Conservation (phyloP, 441 rosid genomes). For the Manihot esculenta region DNA sequence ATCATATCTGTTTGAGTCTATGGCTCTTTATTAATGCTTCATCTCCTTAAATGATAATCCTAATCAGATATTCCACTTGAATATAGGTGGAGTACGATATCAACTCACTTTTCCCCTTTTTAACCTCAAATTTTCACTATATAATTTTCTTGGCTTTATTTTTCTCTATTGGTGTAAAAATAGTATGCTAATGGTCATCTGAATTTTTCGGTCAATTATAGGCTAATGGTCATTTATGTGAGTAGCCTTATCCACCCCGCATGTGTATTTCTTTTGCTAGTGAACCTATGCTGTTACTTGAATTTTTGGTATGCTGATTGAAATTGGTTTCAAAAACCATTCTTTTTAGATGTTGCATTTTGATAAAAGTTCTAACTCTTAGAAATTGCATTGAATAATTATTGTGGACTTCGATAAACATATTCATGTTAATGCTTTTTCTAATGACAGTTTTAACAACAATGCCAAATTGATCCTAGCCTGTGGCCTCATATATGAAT, state of each 20-base stretch:
- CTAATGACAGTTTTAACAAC: too few species aligned
- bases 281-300: slow-evolving; percentile 2
- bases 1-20: neutral
- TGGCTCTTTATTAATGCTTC: neutral
- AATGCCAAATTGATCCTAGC: neutral
- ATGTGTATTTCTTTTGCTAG: neutral
- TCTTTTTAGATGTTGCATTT: too few species aligned
- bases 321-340: too few species aligned
- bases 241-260: neutral
- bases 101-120: neutral
- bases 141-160: neutral
- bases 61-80: neutral
- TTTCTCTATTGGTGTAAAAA: neutral
- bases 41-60: neutral
- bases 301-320: neutral
- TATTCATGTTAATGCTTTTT: too few species aligned
- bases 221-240: neutral
- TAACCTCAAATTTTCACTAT: neutral
- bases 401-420: too few species aligned
- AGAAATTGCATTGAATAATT: too few species aligned
- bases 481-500: neutral
- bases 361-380: too few species aligned
- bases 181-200: neutral
- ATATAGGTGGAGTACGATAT: neutral
- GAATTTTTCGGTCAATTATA: neutral